Percentiles rank a stretch among this genome's conserved stretches.
These are phyloP conservation scores for Tolypocladium album DNA, from an alignment of 2,329 filamentous ascomycete species.

Conservation along the genomic window DNA sequence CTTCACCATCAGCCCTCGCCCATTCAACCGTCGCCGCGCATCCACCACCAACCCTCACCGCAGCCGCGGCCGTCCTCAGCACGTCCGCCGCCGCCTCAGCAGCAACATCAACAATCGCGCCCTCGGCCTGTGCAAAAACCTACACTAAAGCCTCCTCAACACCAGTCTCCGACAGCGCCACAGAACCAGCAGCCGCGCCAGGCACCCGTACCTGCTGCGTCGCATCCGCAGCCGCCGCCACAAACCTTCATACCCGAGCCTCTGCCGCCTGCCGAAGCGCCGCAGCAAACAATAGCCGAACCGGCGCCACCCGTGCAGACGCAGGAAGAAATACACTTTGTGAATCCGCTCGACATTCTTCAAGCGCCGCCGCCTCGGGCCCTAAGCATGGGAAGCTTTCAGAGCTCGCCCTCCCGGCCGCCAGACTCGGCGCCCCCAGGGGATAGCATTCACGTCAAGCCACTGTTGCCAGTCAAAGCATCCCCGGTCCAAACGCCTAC, in stretches of 20 bases:
- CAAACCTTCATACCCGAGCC: slow-evolving; percentile 4
- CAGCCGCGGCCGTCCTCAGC: slow-evolving; percentile 3
- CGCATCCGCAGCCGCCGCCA: slow-evolving; percentile 5
- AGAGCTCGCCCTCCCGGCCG: slow-evolving; percentile 7
- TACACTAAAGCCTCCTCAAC: slow-evolving; percentile 9
- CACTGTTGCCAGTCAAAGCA: slow-evolving; percentile 2
- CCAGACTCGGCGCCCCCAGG: slow-evolving; percentile 3
- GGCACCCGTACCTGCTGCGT: slow-evolving; percentile 6
- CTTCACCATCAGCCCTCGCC: slow-evolving; percentile 11
- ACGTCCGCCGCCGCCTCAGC: slow-evolving; percentile 18
- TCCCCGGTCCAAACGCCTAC: slow-evolving; percentile 7
- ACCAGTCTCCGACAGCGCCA: slow-evolving; percentile 7
- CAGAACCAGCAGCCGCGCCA: slow-evolving; percentile 2
- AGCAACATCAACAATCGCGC: background rate
- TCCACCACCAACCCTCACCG: slow-evolving; percentile 8
- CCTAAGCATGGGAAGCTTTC: slow-evolving; percentile 11
- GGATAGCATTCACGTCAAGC: slow-evolving; percentile 4
- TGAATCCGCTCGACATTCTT: slow-evolving; percentile 27
- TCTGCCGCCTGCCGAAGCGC: background rate
- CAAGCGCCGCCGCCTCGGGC: slow-evolving; percentile 17
- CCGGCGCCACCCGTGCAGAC: background rate
- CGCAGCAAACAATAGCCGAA: slow-evolving; percentile 2
- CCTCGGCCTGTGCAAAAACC: slow-evolving; percentile 20
- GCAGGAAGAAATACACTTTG: slow-evolving; percentile 17
- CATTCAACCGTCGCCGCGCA: background rate